A percentile compares a stretch with the other conserved stretches of the same genome.
These are phyloP conservation scores for Diutina catenulata DNA, from an alignment of 1,139 yeast species.

Conservation along the genomic window DNA sequence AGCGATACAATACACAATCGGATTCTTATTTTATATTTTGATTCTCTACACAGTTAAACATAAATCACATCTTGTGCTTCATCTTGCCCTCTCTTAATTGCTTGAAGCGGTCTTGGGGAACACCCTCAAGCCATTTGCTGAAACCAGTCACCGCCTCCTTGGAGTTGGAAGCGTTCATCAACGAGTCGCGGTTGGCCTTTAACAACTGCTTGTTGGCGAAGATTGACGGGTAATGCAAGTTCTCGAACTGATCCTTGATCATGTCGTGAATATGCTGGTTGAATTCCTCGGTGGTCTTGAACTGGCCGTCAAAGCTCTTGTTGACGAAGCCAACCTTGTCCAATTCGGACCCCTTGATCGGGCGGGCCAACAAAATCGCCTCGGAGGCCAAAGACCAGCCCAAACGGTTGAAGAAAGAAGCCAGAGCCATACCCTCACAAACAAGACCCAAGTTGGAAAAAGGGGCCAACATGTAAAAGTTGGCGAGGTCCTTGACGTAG, in stretches of 20 bases:
- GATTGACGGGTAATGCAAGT: constrained; percentile 49
- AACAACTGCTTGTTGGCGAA: constrained; percentile 50
- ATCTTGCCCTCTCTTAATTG: constrained; percentile 43
- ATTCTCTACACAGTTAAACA: no score
- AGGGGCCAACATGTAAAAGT: constrained; percentile 58
- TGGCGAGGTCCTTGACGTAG: constrained; percentile 48
- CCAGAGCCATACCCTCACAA: constrained; percentile 71
- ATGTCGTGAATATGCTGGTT: constrained; percentile 39
- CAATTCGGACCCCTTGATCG: constrained; percentile 50
- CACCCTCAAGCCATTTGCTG: constrained; percentile 58
- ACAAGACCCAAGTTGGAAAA: constrained; percentile 78
- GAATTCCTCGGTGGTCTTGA: constrained; percentile 46
- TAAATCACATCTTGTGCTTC: constrained; percentile 44
- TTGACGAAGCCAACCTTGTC: constrained; percentile 50
- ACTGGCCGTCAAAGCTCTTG: constrained; percentile 30
- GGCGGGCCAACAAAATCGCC: constrained; percentile 59
- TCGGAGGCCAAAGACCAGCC: constrained; percentile 70
- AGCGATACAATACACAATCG: no score
- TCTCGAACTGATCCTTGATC: constrained; percentile 30
- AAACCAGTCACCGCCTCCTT: constrained; percentile 62
- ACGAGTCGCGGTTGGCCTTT: constrained; percentile 33
- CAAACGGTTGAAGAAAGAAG: constrained; percentile 55
- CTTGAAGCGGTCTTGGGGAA: constrained; percentile 60
- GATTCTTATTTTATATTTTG: no score
- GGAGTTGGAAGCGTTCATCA: constrained; percentile 42